Evolutionary conservation across 1,284 basidiomycete genomes (phyloP).

Genomic region (Austroboletus novae-zelandiae): DNA sequence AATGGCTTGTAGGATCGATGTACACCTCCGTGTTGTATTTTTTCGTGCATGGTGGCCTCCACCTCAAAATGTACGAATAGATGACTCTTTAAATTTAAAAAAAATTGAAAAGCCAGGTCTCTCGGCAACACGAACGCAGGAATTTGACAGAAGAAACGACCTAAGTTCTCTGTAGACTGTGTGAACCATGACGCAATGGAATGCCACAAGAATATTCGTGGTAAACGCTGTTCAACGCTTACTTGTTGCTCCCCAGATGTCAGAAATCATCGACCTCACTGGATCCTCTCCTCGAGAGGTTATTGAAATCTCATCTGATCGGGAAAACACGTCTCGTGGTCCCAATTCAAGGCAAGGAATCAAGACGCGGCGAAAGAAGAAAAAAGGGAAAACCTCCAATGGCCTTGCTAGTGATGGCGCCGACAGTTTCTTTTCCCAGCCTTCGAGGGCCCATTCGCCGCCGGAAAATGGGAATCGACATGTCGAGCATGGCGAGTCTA

Average conservation of each 20-base stretch:
- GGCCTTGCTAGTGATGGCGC: constrained; percentile 6
- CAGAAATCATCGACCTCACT: constrained; percentile 33
- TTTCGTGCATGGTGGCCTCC: not conserved
- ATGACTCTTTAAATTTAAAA: too few species aligned
- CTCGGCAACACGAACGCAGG: too few species aligned
- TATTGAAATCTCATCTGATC: constrained; percentile 31
- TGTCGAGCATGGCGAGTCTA: not conserved
- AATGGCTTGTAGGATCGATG: not conserved
- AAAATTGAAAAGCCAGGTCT: too few species aligned
- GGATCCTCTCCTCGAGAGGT: constrained; percentile 26
- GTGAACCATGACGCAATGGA: too few species aligned
- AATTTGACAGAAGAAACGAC: too few species aligned
- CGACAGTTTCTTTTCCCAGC: constrained; percentile 7
- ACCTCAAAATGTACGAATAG: too few species aligned
- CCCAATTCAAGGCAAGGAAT: constrained; percentile 7
- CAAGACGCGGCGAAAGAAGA: constrained; percentile 19
- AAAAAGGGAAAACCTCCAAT: constrained; percentile 16
- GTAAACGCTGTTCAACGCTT: not conserved
- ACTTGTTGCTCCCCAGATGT: constrained; percentile 16
- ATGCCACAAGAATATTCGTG: not conserved
- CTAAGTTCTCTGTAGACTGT: too few species aligned
- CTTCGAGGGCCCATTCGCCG: constrained; percentile 21
- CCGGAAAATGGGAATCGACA: constrained; percentile 3
- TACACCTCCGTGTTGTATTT: not conserved
- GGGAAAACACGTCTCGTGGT: constrained; percentile 4